Percentiles rank a stretch among this genome's conserved stretches.
Evolutionary conservation across 371 early-diverging fungal species (phyloP).

Genomic region (Capniomyces stellatus): DNA sequence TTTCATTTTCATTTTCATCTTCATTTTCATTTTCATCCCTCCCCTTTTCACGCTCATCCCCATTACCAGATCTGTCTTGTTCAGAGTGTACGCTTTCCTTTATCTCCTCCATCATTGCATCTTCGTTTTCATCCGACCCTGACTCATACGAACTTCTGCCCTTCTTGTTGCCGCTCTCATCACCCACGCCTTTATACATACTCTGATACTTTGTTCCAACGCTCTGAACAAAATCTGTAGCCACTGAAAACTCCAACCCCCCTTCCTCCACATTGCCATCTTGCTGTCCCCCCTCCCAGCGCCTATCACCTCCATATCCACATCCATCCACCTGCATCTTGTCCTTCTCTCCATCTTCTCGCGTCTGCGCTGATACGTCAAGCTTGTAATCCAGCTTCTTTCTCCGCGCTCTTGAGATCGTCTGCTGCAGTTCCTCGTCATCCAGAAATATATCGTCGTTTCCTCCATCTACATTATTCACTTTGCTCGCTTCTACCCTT

Average conservation of each 20-base stretch:
- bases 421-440: background rate
- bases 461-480: background rate
- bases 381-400: conserved; percentile 2
- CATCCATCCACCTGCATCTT: background rate
- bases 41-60: background rate
- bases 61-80: too few species aligned
- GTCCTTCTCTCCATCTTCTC: background rate
- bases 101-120: too few species aligned
- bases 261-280: background rate
- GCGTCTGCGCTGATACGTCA: too few species aligned
- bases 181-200: background rate
- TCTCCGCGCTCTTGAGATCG: background rate
- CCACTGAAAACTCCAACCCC: background rate
- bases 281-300: too few species aligned
- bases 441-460: background rate
- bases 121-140: too few species aligned
- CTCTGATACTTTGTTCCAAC: background rate
- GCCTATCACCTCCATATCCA: background rate
- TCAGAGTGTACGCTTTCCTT: too few species aligned
- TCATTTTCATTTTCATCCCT: background rate
- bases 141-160: too few species aligned
- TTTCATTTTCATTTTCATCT: background rate
- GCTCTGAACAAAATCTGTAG: background rate
- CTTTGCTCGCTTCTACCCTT: background rate
- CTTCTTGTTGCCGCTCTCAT: background rate